These are phyloP conservation scores for Piedraia hortae DNA, from an alignment of 2,329 filamentous ascomycete genomes.

Conservation along the genomic window DNA sequence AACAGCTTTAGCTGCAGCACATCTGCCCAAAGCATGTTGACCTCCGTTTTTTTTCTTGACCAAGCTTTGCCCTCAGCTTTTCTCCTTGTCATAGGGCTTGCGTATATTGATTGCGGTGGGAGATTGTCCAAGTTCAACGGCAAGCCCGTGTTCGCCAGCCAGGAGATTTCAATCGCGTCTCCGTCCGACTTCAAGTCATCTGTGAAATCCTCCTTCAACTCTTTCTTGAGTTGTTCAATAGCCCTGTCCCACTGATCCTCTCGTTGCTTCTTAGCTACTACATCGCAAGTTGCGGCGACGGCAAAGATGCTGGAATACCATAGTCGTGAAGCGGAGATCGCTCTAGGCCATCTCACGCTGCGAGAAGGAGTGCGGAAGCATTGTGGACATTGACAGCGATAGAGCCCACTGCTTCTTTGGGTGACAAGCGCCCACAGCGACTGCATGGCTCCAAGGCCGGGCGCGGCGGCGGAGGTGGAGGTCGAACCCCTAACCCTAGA, in stretches of 20 bases:
- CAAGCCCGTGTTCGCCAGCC: conserved; percentile 17
- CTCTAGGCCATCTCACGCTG: too few species aligned
- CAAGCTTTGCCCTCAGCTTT: conserved; percentile 12
- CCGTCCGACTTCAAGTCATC: not conserved
- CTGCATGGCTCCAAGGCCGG: too few species aligned
- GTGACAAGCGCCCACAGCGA: conserved; percentile 39
- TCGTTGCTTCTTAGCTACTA: conserved; percentile 28
- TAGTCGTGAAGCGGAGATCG: too few species aligned
- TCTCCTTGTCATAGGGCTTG: conserved; percentile 10
- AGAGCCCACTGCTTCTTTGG: conserved; percentile 31
- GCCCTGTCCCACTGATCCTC: conserved; percentile 32
- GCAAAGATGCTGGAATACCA: conserved; percentile 41
- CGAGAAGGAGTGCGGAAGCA: conserved; percentile 20
- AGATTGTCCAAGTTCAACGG: conserved; percentile 10
- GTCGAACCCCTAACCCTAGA: too few species aligned
- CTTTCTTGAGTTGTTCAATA: conserved; percentile 27
- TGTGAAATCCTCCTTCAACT: conserved; percentile 13
- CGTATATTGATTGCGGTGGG: conserved; percentile 21
- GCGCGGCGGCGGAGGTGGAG: too few species aligned
- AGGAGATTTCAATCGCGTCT: conserved; percentile 4
- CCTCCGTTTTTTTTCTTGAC: conserved; percentile 17
- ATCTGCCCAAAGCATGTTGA: conserved; percentile 16
- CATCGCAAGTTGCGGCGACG: conserved; percentile 35
- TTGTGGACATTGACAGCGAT: conserved; percentile 33
- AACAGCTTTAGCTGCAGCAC: conserved; percentile 15